A percentile compares a stretch with the other conserved stretches of the same genome.
Evolutionary conservation across 371 early-diverging fungal species (phyloP).

Genomic region (Mucor irregularis): DNA sequence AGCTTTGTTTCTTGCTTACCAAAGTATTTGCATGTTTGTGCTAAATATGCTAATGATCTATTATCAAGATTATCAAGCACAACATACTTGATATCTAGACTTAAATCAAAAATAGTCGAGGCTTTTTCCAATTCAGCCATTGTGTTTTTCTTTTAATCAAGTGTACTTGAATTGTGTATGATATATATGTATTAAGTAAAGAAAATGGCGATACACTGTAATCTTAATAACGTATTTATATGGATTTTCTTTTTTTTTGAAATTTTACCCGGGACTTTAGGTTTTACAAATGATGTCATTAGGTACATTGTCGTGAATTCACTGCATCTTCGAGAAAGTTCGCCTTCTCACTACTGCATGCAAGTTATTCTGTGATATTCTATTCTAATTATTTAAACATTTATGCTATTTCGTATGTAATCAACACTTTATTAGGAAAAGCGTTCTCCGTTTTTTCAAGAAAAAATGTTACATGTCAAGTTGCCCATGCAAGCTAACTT

Average conservation of each 20-base stretch:
- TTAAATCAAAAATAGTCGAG: slow-evolving; percentile 15
- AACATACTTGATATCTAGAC: slow-evolving; percentile 15
- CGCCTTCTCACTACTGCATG: too few species aligned
- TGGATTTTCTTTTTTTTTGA: background rate
- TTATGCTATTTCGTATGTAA: too few species aligned
- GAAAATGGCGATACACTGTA: background rate
- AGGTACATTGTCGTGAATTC: background rate
- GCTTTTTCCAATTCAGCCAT: too few species aligned
- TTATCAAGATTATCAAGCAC: slow-evolving; percentile 18
- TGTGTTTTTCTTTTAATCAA: too few species aligned
- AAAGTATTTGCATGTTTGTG: slow-evolving; percentile 24
- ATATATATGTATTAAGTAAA: background rate
- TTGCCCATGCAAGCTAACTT: too few species aligned
- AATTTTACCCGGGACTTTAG: background rate
- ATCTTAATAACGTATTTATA: background rate
- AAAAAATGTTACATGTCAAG: too few species aligned
- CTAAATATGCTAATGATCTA: slow-evolving; percentile 16
- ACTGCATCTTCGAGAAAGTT: slow-evolving; percentile 6
- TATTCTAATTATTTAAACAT: too few species aligned
- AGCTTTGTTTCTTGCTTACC: slow-evolving; percentile 15
- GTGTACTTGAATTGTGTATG: background rate
- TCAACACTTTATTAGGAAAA: too few species aligned
- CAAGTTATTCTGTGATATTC: too few species aligned
- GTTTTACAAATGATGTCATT: slow-evolving; percentile 2
- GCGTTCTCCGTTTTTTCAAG: too few species aligned